phyloP scores from a whole-genome alignment of 345 rosid genomes.

The Gossypium herbaceum region DNA sequence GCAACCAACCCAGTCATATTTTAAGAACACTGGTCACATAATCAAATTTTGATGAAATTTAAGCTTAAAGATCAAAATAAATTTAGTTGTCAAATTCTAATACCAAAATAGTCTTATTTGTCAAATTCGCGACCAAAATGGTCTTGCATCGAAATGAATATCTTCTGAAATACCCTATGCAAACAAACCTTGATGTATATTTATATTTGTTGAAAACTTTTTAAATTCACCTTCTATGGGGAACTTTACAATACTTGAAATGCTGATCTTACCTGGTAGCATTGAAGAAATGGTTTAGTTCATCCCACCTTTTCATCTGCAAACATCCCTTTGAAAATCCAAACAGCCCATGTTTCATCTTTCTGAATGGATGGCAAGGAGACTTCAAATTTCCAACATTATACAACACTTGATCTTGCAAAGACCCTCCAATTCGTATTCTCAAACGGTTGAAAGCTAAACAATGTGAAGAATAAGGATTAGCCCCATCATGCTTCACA shows the following conservation, averaged over 20 bases:
- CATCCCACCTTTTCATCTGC: conserved; percentile 91
- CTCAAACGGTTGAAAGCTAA: conserved; percentile 74
- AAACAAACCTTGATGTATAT: not conserved
- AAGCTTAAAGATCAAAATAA: no score
- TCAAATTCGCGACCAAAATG: no score
- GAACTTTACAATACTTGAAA: not conserved
- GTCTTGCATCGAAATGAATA: no score
- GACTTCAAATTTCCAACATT: conserved; percentile 44
- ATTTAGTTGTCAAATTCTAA: no score
- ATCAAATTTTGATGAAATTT: no score
- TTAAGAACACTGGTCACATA: no score
- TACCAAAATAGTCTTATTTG: no score
- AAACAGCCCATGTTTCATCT: conserved; percentile 59
- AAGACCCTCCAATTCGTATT: conserved; percentile 90
- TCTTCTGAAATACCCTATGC: not conserved
- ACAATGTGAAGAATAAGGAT: conserved; percentile 14
- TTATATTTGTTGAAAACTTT: not conserved
- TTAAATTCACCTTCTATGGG: not conserved
- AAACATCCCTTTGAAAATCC: conserved; percentile 94
- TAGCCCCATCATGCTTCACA: not conserved
- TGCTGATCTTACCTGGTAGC: conserved; percentile 52
- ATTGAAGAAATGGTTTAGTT: conserved; percentile 56
- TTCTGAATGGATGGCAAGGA: conserved; percentile 73
- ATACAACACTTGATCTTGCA: conserved; percentile 89
- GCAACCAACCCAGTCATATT: no score